Conservation (phyloP, 768 basidiomycete species). For the Cubamyces sp. region DNA sequence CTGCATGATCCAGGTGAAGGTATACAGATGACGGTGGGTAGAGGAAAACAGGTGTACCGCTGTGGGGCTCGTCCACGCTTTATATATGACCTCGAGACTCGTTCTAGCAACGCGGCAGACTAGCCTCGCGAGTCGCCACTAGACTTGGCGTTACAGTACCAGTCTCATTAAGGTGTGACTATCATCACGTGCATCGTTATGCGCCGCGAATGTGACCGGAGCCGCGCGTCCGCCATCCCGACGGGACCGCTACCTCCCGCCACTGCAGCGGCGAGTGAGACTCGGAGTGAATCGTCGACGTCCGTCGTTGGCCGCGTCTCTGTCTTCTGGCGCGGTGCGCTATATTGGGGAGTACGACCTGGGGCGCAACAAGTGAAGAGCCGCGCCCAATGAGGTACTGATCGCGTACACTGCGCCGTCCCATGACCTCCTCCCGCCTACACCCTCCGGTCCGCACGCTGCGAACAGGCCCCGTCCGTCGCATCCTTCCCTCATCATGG, state of each 20-base stretch:
- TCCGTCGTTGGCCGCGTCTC: too few species aligned
- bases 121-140: too few species aligned
- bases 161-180: not conserved
- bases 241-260: not conserved
- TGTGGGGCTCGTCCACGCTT: too few species aligned
- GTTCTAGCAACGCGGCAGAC: too few species aligned
- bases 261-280: not conserved
- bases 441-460: conserved; percentile 8
- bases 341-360: too few species aligned
- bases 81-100: too few species aligned
- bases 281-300: too few species aligned
- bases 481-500: not conserved
- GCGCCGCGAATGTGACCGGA: not conserved
- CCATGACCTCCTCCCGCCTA: conserved; percentile 6
- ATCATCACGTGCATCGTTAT: not conserved
- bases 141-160: too few species aligned
- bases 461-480: not conserved
- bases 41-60: not conserved
- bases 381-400: conserved; percentile 1
- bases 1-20: not conserved
- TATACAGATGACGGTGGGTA: not conserved
- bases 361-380: not conserved
- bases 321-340: too few species aligned
- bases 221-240: not conserved
- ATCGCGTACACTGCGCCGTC: conserved; percentile 11